Conservation (phyloP, 2,329 filamentous ascomycete species). For the Colletotrichum tropicicola region DNA sequence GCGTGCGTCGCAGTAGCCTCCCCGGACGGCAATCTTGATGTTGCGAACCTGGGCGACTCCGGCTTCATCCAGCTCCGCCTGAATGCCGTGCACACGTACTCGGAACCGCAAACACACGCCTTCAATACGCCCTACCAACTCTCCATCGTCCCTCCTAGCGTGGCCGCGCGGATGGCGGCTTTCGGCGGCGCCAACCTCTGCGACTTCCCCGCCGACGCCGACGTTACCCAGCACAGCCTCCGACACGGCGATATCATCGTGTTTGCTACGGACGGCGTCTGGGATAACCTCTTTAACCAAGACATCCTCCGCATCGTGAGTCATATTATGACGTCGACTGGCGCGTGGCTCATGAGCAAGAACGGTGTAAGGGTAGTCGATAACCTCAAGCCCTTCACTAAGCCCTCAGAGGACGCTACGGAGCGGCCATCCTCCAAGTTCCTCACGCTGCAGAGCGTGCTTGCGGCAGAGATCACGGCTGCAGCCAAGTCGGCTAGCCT, state of each 20-base stretch:
- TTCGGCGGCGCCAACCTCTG: constrained; percentile 86
- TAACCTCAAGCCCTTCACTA: constrained; percentile 63
- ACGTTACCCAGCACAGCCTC: constrained; percentile 78
- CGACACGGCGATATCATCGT: constrained; percentile 94
- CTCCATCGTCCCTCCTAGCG: constrained; percentile 82
- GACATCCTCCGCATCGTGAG: constrained; percentile 86
- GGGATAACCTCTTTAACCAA: constrained; percentile 94
- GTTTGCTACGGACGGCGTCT: constrained; percentile 93
- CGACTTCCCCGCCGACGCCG: constrained; percentile 86
- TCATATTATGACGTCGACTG: constrained; percentile 75
- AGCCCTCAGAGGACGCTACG: constrained; percentile 45
- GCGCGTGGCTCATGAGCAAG: constrained; percentile 76
- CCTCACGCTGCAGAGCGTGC: constrained; percentile 74
- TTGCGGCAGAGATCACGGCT: constrained; percentile 81
- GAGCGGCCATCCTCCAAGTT: constrained; percentile 31
- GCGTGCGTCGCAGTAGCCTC: constrained; percentile 86
- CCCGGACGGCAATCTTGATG: constrained; percentile 78
- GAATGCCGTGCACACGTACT: constrained; percentile 85
- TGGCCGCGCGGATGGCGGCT: constrained; percentile 80
- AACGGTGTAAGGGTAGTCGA: constrained; percentile 69
- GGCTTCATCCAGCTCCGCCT: constrained; percentile 89
- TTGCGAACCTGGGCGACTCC: constrained; percentile 95
- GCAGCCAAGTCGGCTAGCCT: constrained; percentile 88
- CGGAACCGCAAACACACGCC: constrained; percentile 89
- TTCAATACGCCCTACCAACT: constrained; percentile 99